phyloP scores from a whole-genome alignment of 495 filamentous ascomycete species.

The Talaromyces borbonicus region DNA sequence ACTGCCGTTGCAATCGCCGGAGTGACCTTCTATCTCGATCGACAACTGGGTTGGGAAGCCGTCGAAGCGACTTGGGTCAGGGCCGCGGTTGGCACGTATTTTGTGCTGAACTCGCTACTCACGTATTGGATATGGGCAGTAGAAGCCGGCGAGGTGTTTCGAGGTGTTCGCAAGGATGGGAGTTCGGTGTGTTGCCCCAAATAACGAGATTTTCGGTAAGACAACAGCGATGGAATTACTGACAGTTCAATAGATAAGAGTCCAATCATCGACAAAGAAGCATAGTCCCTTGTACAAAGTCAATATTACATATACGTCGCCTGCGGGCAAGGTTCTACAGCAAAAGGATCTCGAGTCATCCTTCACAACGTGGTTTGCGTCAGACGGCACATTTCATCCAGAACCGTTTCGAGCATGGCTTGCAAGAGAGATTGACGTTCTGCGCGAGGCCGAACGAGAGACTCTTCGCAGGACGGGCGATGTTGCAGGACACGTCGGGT shows the following conservation, averaged over 20 bases:
- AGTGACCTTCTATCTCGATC: conserved; percentile 82
- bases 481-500: conserved; percentile 5
- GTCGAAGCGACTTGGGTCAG: conserved; percentile 65
- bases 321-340: conserved; percentile 31
- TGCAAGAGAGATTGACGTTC: conserved; percentile 53
- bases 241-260: conserved; percentile 42
- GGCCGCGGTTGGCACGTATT: conserved; percentile 68
- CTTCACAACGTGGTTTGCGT: conserved; percentile 83
- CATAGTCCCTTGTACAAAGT: conserved; percentile 71
- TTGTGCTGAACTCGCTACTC: conserved; percentile 65
- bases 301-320: conserved; percentile 46
- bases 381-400: conserved; percentile 68
- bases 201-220: too few relatives aligned
- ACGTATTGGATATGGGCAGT: conserved; percentile 81
- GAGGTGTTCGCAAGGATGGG: conserved; percentile 50
- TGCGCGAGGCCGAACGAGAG: conserved; percentile 57
- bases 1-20: conserved; percentile 68
- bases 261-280: conserved; percentile 61
- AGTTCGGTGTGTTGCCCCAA: conserved; percentile 48
- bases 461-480: conserved; percentile 33
- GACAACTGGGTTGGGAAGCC: conserved; percentile 75
- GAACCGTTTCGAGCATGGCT: conserved; percentile 79
- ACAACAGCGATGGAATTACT: too few relatives aligned
- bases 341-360: conserved; percentile 50
- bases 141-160: conserved; percentile 74